phyloP scores from a whole-genome alignment of 805 yeast genomes.

The Starmerella vaccinii region DNA sequence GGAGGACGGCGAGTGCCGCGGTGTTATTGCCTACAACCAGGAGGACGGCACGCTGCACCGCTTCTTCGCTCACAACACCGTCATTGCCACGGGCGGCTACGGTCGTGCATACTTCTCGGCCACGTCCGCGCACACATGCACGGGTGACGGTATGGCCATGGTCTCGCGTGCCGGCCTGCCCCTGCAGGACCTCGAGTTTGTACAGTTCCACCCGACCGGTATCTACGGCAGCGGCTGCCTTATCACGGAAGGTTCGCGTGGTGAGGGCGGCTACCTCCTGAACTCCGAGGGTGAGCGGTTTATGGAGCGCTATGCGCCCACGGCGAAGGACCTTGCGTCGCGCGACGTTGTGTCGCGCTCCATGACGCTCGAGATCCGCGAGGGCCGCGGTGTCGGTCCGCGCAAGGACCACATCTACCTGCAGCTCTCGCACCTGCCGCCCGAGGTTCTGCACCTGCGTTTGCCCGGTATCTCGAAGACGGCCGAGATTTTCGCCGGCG shows the following conservation, averaged over 20 bases:
- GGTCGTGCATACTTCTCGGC: conserved; percentile 98
- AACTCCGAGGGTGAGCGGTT: conserved; percentile 98
- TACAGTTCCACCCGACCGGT: conserved; percentile 99
- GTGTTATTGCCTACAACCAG: conserved; percentile 95
- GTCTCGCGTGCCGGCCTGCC: conserved; percentile 98
- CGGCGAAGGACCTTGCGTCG: conserved; percentile 95
- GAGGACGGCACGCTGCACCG: conserved; percentile 98
- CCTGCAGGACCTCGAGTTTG: conserved; percentile 91
- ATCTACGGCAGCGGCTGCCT: conserved; percentile 98
- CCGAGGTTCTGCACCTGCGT: conserved; percentile 84
- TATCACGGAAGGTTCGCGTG: conserved; percentile 99
- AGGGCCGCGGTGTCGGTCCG: conserved; percentile 98
- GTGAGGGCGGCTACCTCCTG: conserved; percentile 97
- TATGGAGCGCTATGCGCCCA: conserved; percentile 99
- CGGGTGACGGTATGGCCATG: conserved; percentile 99
- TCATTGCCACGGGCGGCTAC: conserved; percentile 97
- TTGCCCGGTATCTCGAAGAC: conserved; percentile 99
- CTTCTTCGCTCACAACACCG: conserved; percentile 92
- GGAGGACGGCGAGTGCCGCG: conserved; percentile 93
- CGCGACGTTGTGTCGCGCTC: conserved; percentile 98
- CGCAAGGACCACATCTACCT: conserved; percentile 88
- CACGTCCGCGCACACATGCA: conserved; percentile 98
- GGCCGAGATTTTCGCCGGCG: conserved; percentile 97
- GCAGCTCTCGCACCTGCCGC: conserved; percentile 90
- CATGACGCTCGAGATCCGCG: conserved; percentile 96